A percentile compares a stretch with the other conserved stretches of the same genome.
Conservation (phyloP, 2,329 filamentous ascomycete genomes). For the Colletotrichum salicis region DNA sequence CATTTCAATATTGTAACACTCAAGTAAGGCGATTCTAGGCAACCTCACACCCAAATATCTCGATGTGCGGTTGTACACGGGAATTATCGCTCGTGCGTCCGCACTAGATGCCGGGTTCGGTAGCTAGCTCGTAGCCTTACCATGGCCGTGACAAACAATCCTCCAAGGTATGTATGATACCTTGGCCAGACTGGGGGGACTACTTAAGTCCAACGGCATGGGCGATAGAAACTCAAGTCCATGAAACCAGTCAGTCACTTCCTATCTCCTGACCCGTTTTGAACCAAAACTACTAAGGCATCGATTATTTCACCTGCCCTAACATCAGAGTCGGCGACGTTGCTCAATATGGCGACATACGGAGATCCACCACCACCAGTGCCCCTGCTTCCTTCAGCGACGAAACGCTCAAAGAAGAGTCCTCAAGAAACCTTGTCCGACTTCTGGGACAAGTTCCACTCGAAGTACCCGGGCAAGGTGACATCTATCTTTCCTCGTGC, state of each 20-base stretch:
- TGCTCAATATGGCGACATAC: conserved; percentile 20
- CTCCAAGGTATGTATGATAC: not conserved
- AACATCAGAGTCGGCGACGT: not conserved
- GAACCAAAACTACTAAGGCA: not conserved
- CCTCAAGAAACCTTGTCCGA: conserved; percentile 54
- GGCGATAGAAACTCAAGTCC: not conserved
- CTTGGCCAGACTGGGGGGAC: not conserved
- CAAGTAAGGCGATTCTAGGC: not conserved
- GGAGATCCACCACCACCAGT: conserved; percentile 11
- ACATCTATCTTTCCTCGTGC: conserved; percentile 56
- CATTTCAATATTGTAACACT: not conserved
- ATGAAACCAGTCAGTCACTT: not conserved
- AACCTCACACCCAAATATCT: not conserved
- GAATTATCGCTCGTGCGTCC: conserved; percentile 20
- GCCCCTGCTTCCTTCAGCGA: not conserved
- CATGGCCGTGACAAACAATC: not conserved
- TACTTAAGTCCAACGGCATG: not conserved
- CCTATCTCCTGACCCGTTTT: not conserved
- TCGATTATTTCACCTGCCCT: not conserved
- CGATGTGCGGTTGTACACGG: not conserved
- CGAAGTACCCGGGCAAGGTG: conserved; percentile 53
- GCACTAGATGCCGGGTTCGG: conserved; percentile 5
- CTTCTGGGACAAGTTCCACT: conserved; percentile 56
- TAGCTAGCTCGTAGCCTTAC: not conserved
- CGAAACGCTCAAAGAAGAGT: conserved; percentile 37